phyloP scores from a whole-genome alignment of 2,329 filamentous ascomycete species.

The Tolypocladium capitatum region DNA sequence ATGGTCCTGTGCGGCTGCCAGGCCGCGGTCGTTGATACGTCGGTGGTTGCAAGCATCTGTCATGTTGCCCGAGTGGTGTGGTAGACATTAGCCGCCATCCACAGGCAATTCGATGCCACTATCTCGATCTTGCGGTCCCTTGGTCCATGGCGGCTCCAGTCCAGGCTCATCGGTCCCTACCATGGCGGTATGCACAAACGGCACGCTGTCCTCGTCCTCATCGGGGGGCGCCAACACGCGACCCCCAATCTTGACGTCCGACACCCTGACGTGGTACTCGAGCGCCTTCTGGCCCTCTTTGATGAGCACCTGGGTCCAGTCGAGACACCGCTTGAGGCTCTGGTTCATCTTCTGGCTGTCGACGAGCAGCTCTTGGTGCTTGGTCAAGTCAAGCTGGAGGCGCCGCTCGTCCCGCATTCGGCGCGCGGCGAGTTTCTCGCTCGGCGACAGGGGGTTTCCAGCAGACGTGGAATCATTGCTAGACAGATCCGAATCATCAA shows the following conservation, averaged over 20 bases:
- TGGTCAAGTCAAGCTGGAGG: slow-evolving; percentile 71
- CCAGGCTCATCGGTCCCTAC: slow-evolving; percentile 10
- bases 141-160: slow-evolving; percentile 18
- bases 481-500: slow-evolving; percentile 39
- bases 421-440: slow-evolving; percentile 22
- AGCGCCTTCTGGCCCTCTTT: slow-evolving; percentile 78
- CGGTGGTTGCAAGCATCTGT: too few relatives aligned
- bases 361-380: slow-evolving; percentile 76
- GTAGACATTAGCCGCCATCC: slow-evolving; percentile 20
- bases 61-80: background rate
- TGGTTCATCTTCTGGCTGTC: slow-evolving; percentile 95
- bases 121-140: slow-evolving; percentile 34
- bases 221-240: slow-evolving; percentile 59
- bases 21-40: background rate
- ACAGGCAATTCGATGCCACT: slow-evolving; percentile 36
- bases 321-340: slow-evolving; percentile 77
- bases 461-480: slow-evolving; percentile 21
- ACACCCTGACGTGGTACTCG: slow-evolving; percentile 64
- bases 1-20: background rate
- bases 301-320: slow-evolving; percentile 84
- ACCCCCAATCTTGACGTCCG: slow-evolving; percentile 70
- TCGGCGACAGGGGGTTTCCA: slow-evolving; percentile 27
- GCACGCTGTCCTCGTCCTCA: slow-evolving; percentile 27
- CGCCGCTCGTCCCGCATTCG: slow-evolving; percentile 68
- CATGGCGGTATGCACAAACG: slow-evolving; percentile 8